Evolutionary conservation across 192 early-diverging fungal species (phyloP), one percentile per base, ranked within the genome.

Genomic region (Coemansia guatemalensis): DNA sequence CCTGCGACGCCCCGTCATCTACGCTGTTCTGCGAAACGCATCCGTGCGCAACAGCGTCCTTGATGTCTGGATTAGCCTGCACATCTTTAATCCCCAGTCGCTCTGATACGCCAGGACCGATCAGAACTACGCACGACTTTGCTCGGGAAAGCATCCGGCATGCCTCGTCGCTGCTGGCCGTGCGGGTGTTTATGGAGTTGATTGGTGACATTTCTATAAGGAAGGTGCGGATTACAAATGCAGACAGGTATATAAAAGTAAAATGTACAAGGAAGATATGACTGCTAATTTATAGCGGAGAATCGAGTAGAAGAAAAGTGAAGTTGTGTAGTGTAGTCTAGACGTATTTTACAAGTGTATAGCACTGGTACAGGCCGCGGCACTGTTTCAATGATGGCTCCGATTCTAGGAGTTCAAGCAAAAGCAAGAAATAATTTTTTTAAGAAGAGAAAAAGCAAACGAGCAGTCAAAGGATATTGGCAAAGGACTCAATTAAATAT

Each of bases 61-160:
- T 29, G 5, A 53, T 35, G 11, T 44, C 58, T 33, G 63, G 53
- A 17, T 65, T 48, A n/a, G 26, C 47, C 53, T 21, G 25, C 18
- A 64, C n/a, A 39, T 65, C 60, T 9, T 29, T 24, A 30, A 60
- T 39, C 1, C 55, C 71, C 4, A 62, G 58, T 8, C 47, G 35
- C 27, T 21, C 17, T 0, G 68, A 65, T 7, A 65, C 18, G 14
- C 60, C 29, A 18, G 67, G 26, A 8, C 61, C 69, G 30, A 71
- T 65, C 8, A 81, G 58, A 41, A 81, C 23, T 4, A 66, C 63
- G 30, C 78, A 81, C 21, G 69, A 68, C 27, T 51, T 56, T 5
- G 68, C 73, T 5, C 33, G 12, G 9, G 39, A 30, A n/a, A 78
- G 47, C 5, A 48, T 22, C 25, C 27, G 25, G 29, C 41, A 47